phyloP scores from a whole-genome alignment of 257 asterid species.

The Solanum paucissectum region DNA sequence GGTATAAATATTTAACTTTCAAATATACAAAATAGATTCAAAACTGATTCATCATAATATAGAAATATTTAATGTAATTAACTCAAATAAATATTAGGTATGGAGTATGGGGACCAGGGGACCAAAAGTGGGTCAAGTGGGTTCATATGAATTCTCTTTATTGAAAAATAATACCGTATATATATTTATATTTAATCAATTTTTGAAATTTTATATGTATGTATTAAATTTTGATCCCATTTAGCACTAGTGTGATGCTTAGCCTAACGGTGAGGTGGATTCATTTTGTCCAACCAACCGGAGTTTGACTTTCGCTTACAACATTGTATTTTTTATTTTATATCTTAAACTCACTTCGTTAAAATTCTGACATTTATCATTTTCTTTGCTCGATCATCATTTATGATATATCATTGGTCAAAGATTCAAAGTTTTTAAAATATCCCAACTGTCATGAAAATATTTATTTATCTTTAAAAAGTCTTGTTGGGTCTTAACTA shows the following conservation, averaged over 20 bases:
- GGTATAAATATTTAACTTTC: neutral
- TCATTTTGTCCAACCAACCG: neutral
- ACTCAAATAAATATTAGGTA: neutral
- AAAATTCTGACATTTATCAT: neutral
- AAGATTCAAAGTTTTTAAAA: neutral
- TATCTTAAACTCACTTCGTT: too few species aligned
- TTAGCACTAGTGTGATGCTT: too few species aligned
- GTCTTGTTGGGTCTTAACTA: neutral
- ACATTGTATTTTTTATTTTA: too few species aligned
- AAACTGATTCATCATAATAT: neutral
- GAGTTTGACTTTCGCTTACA: too few species aligned
- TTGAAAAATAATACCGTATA: neutral
- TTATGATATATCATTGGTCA: neutral
- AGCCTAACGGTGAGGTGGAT: neutral
- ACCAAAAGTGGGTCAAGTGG: neutral
- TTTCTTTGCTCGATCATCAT: neutral
- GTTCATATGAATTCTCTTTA: too few species aligned
- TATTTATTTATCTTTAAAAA: neutral
- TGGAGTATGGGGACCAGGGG: neutral
- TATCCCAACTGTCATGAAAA: neutral
- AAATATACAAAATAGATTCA: neutral
- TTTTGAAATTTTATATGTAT: too few species aligned
- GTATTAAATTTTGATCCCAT: too few species aligned
- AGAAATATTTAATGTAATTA: neutral
- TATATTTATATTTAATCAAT: too few species aligned